Conservation (phyloP, 805 yeast genomes). For the Zygosaccharomyces bailii region DNA sequence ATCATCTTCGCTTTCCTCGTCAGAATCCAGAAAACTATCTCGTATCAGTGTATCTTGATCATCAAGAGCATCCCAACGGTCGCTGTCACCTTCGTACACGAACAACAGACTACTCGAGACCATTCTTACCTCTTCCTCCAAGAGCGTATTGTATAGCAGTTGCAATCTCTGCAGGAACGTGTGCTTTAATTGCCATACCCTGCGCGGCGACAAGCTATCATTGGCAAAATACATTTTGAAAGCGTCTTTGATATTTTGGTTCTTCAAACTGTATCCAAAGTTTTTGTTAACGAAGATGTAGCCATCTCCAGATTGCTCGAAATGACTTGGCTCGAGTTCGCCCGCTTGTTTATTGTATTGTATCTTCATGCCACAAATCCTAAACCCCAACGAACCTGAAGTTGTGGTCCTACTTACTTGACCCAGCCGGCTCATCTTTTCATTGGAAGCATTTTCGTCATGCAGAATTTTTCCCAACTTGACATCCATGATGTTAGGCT, state of each 20-base stretch:
- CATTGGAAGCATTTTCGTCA: conserved; percentile 57
- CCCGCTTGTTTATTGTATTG: conserved; percentile 23
- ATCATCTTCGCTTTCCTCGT: conserved; percentile 37
- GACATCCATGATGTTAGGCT: conserved; percentile 77
- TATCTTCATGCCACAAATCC: conserved; percentile 88
- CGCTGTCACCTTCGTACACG: conserved; percentile 64
- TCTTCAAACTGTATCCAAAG: conserved; percentile 62
- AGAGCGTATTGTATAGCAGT: conserved; percentile 59
- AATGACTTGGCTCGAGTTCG: conserved; percentile 22
- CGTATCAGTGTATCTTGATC: conserved; percentile 41
- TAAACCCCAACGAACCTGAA: conserved; percentile 67
- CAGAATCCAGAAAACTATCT: conserved; percentile 34
- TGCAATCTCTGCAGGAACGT: conserved; percentile 59
- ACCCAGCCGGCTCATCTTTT: conserved; percentile 57
- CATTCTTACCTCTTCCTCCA: conserved; percentile 60
- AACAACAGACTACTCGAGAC: conserved; percentile 71
- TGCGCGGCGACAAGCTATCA: conserved; percentile 33
- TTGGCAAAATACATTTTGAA: conserved; percentile 46
- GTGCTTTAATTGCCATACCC: conserved; percentile 40
- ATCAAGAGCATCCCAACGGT: conserved; percentile 47
- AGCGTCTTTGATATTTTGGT: conserved; percentile 43
- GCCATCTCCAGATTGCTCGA: conserved; percentile 33
- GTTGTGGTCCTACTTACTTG: conserved; percentile 71
- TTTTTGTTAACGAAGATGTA: conserved; percentile 58
- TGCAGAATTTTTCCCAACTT: conserved; percentile 72